These are phyloP conservation scores for Aegilops longissima DNA, from an alignment of 176 grass and related monocot genomes.

Conservation along the genomic window DNA sequence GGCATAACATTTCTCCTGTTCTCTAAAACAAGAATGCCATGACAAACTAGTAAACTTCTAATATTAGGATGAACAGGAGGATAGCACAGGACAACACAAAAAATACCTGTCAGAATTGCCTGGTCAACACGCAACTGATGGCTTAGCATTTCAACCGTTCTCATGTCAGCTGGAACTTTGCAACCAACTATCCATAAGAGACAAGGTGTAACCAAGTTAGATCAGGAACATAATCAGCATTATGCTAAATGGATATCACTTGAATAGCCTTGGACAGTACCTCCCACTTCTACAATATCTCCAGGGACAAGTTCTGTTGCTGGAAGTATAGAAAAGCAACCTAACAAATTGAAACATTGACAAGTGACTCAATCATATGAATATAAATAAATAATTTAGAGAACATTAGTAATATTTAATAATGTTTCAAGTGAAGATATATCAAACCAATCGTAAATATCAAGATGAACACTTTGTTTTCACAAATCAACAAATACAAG, in stretches of 20 bases:
- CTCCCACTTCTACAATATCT: slow-evolving; percentile 99
- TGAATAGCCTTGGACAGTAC: slow-evolving; percentile 42
- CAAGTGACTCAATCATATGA: slow-evolving; percentile 19
- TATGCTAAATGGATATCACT: slow-evolving; percentile 17
- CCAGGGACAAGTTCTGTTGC: slow-evolving; percentile 97
- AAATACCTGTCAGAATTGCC: slow-evolving; percentile 95
- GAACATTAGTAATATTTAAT: not conserved
- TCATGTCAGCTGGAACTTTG: slow-evolving; percentile 96
- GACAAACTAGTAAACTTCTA: slow-evolving; percentile 5
- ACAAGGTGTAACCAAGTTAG: not conserved
- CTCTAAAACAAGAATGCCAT: not conserved
- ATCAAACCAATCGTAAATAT: not conserved
- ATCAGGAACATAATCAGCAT: slow-evolving; percentile 29
- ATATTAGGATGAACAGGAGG: slow-evolving; percentile 12
- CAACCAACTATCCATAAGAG: slow-evolving; percentile 66
- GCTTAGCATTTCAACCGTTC: slow-evolving; percentile 97
- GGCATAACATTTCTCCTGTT: not conserved
- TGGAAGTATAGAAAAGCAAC: slow-evolving; percentile 97
- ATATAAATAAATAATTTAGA: slow-evolving; percentile 1
- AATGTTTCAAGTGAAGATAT: not conserved
- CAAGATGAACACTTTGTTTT: not conserved
- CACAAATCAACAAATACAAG: not conserved
- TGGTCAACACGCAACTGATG: slow-evolving; percentile 98
- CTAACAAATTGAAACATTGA: slow-evolving; percentile 54
- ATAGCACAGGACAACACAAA: slow-evolving; percentile 12